Base-by-base conservation (phyloP, 768 basidiomycete species). In the Panus rudis region DNA sequence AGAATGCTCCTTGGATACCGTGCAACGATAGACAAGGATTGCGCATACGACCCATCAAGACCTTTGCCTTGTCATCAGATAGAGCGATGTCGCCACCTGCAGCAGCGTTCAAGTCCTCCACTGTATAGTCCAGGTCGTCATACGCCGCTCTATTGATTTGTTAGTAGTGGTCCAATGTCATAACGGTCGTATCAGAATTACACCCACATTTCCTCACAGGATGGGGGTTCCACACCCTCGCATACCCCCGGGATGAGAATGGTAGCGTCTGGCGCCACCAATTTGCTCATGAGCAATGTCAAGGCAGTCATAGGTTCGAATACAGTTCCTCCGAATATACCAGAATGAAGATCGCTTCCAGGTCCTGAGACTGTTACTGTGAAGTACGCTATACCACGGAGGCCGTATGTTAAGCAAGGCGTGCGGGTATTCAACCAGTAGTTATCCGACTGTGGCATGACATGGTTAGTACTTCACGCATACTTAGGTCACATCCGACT, bases 281-380 rank as follows among this genome's bases (percentile, higher is more conserved):
- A 86, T 52, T 79, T 90, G 55, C 82, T 78, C 77, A 97, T 80
- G 50, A 97, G 67, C 34, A 64, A 58, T 59, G 96, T 71, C 39
- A 96, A 79, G 58, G 94, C 93, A 0, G 90, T 93, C 93, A 97
- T 94, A 12, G 93, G 92, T 62, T 87, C 85, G 56, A 89, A 82
- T 17, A 90, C 85, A 24, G 77, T 80, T 27, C 82, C 71, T 7
- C 90, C 89, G 57, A 88, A 91, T 23, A 82, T 72, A 42, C 93
- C 93, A 28, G 91, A 92, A 63, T 98, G 94, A 1, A 97, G 72
- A 57, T 97, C 92, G 33, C 83, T 73, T 16, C 70, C 80, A 3
- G 94, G 93, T 4, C 94, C 94, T 3, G 82, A 71, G 40, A 98
- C 67, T 22, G 78, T 79, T 49, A 91, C 67, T 50, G 81, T 83